These are phyloP conservation scores for Apostasia shenzhenica DNA, from an alignment of 106 monocot genomes.

Conservation along the genomic window DNA sequence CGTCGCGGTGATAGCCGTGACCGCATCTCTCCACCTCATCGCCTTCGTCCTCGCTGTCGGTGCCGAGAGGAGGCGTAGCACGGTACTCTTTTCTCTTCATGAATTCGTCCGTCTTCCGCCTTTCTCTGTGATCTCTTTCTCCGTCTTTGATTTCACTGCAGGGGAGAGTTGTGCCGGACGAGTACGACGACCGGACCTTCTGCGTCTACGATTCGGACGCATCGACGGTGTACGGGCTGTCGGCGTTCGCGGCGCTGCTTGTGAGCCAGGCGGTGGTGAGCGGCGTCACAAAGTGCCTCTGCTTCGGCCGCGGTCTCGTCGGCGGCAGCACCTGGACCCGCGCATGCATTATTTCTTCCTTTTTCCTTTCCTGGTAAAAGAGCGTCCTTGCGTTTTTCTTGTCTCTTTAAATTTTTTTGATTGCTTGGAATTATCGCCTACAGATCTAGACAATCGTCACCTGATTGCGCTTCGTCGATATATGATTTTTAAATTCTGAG, in stretches of 20 bases:
- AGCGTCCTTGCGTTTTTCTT: neutral
- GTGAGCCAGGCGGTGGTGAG: slow-evolving; percentile 50
- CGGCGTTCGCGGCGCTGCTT: slow-evolving; percentile 69
- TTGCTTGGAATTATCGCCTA: neutral
- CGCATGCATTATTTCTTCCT: slow-evolving; percentile 40
- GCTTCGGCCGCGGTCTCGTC: slow-evolving; percentile 31
- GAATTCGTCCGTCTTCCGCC: neutral
- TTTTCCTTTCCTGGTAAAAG: slow-evolving; percentile 62
- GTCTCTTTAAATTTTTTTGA: neutral
- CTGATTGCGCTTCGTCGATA: neutral
- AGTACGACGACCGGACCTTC: slow-evolving; percentile 84
- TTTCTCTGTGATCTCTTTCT: slow-evolving; percentile 3
- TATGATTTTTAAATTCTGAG: neutral
- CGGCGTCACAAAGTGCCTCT: slow-evolving; percentile 62
- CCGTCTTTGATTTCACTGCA: slow-evolving; percentile 10
- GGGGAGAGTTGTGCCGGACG: slow-evolving; percentile 87
- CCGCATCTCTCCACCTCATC: slow-evolving; percentile 56
- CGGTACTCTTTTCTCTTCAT: slow-evolving; percentile 21
- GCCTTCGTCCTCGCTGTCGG: slow-evolving; percentile 94
- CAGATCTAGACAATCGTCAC: no score
- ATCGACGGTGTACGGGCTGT: slow-evolving; percentile 77
- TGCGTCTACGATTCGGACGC: slow-evolving; percentile 83
- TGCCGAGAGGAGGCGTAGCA: slow-evolving; percentile 83
- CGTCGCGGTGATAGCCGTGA: slow-evolving; percentile 27
- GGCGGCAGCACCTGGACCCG: slow-evolving; percentile 18